A percentile compares a stretch with the other conserved stretches of the same genome.
phyloP scores from a whole-genome alignment of 108 stramenopile species.

The Nitzschia inconspicua region DNA sequence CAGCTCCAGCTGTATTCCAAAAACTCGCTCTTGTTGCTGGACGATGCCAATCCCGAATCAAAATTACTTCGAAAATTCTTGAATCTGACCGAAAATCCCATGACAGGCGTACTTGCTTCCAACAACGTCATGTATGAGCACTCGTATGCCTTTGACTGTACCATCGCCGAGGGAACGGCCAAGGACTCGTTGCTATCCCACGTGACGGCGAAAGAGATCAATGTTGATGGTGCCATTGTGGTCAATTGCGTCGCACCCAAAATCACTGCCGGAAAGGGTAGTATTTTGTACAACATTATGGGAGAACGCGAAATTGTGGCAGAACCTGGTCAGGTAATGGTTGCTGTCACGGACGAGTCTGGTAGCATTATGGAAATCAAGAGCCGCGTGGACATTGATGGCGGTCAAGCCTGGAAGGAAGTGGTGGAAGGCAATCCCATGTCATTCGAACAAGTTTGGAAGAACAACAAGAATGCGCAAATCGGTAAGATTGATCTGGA shows the following conservation, averaged over 20 bases:
- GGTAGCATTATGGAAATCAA: constrained; percentile 66
- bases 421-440: constrained; percentile 64
- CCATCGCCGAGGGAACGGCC: constrained; percentile 63
- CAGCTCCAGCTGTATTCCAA: constrained; percentile 91
- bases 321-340: constrained; percentile 86
- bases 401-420: constrained; percentile 88
- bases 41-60: constrained; percentile 72
- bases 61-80: constrained; percentile 81
- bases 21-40: constrained; percentile 82
- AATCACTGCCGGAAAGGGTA: constrained; percentile 85
- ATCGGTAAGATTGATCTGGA: constrained; percentile 70
- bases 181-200: constrained; percentile 73
- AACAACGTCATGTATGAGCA: constrained; percentile 7
- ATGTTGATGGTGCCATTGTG: constrained; percentile 91
- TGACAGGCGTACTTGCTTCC: constrained; percentile 36
- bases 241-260: constrained; percentile 95
- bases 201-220: constrained; percentile 68
- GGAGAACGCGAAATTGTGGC: constrained; percentile 77
- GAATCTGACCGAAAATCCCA: constrained; percentile 52
- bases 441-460: constrained; percentile 88
- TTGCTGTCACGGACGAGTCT: constrained; percentile 77
- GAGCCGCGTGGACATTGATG: constrained; percentile 75
- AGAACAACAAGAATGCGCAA: constrained; percentile 75
- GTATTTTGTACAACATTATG: constrained; percentile 94
- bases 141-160: constrained; percentile 67